Evolutionary conservation across 352 stramenopile genomes (phyloP), one percentile per base, ranked within the genome.

Genomic region (Globisporangium spiculum): DNA sequence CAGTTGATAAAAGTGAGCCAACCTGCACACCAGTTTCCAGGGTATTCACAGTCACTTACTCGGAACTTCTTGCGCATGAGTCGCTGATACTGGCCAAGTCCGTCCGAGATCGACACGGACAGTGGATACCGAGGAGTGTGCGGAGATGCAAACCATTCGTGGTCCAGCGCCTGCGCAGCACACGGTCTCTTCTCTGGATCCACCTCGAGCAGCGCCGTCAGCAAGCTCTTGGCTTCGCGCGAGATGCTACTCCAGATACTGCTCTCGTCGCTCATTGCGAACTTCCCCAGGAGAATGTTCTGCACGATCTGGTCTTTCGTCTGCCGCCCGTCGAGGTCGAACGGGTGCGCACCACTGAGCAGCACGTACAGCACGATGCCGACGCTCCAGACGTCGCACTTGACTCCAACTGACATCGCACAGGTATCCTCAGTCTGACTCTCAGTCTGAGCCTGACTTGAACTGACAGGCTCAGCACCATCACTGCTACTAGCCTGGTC

Each of bases 311-410:
- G 88, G 59, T 90, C 84, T 63, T 83, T 85, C 22, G 80, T 86
- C 53, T 90, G 84, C 4, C 80, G 77, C 1, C 84, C 84, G 54
- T 90, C 80, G 3, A 79, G 68, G 72, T 92, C 86, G 41, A 97
- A 97, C 6, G 88, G 89, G 38, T 92, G 87, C 0, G 78, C 76
- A 1, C 79, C 88, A 26, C 83, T 94, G 2, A 97, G 80, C n/a
- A 97, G 62, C 56, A 97, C 88, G 70, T 95, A 97, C 34, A 96
- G 66, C 26, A 97, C 90, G n/a, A 97, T 86, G 48, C 91, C 91
- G 4, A 97, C 72, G 36, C 83, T 94, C 91, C 91, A 97, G 56
- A 97, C 74, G 65, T 97, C 91, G 32, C 81, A 83, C 72, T 94
- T 84, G 48, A 50, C 36, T 32, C 50, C 60, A 22, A 61, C 38